Conservation (phyloP, 2,329 filamentous ascomycete species). For the Leptoxyphium fumago region DNA sequence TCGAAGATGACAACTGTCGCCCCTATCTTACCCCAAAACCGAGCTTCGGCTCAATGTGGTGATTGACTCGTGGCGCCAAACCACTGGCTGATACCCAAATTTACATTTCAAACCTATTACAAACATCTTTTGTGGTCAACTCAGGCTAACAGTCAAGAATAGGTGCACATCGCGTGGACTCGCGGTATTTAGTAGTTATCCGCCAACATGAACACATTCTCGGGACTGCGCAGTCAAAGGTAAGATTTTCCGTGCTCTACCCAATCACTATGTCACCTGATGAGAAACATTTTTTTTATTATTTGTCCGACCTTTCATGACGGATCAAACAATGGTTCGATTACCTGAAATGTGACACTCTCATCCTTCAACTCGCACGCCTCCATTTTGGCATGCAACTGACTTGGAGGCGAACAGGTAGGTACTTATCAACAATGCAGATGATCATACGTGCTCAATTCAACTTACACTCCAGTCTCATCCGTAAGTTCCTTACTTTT, state of each 20-base stretch:
- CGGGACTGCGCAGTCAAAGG: too few relatives aligned
- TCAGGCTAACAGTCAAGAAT: too few relatives aligned
- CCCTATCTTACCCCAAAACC: slow-evolving; percentile 40
- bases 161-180: too few relatives aligned
- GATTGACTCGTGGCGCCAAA: slow-evolving; percentile 49
- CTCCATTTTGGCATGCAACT: background rate
- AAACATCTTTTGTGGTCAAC: too few relatives aligned
- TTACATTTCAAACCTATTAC: too few relatives aligned
- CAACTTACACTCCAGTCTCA: background rate
- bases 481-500: slow-evolving; percentile 7
- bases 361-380: background rate
- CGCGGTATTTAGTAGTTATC: too few relatives aligned
- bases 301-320: slow-evolving; percentile 25
- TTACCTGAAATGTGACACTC: slow-evolving; percentile 25
- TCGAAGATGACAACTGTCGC: slow-evolving; percentile 46
- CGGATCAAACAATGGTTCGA: slow-evolving; percentile 31
- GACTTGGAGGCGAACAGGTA: background rate
- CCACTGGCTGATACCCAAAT: slow-evolving; percentile 36
- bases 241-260: background rate
- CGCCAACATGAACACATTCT: too few relatives aligned
- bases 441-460: too few relatives aligned
- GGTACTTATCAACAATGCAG: background rate
- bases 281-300: slow-evolving; percentile 23
- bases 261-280: slow-evolving; percentile 15
- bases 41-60: slow-evolving; percentile 31